Base-by-base conservation (phyloP, 345 rosid species). In the Lenwebbia sp. region DNA sequence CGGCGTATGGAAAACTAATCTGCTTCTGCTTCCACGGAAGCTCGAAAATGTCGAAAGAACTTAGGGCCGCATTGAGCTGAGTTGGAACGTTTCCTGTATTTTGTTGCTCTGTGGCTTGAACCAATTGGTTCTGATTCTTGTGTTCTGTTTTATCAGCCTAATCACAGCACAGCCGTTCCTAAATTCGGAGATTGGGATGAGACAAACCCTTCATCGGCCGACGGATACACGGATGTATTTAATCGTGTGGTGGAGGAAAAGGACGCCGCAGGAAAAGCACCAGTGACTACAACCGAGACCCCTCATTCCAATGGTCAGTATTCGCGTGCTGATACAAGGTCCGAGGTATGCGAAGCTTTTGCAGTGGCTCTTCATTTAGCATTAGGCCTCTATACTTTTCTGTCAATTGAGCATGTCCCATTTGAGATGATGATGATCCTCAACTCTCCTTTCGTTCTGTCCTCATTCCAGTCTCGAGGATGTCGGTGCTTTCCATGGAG, bases 121-220 rank as follows among this genome's bases (percentile, higher is more conserved):
- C 44, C 47, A 33, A 33, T 44, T 25, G 52, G 14, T 84, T 15
- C 47, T 85, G 49, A 75, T 54, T 49, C 50, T 30, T 23, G 78
- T 83, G 26, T 60, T 86, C 49, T 21, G 49, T 50, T 85, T 49
- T 60, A 17, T 52, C 90, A 91, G 93, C 78, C 84, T 30, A 88
- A 87, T 44, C 52, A 86, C 33, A 6, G 84, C 52, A 30, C 76
- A 83, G 86, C 90, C 5, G 88, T 89, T 85, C 93, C 93, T 21
- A 89, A 62, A 82, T 91, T 91, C 4, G 92, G 92, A 7, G 92
- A 86, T 4, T 90, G 93, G 93, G 91, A 91, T 62, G 92, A 88
- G 89, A 52, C 47, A 11, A 82, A 88, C 85, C 92, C 93, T 40
- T 86, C 88, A 26, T 83, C 91, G 54, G 92, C 86, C 25, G 90